Percentiles rank a stretch among this genome's conserved stretches.
phyloP scores from a whole-genome alignment of 345 rosid genomes.

The Arabidopsis suecica region DNA sequence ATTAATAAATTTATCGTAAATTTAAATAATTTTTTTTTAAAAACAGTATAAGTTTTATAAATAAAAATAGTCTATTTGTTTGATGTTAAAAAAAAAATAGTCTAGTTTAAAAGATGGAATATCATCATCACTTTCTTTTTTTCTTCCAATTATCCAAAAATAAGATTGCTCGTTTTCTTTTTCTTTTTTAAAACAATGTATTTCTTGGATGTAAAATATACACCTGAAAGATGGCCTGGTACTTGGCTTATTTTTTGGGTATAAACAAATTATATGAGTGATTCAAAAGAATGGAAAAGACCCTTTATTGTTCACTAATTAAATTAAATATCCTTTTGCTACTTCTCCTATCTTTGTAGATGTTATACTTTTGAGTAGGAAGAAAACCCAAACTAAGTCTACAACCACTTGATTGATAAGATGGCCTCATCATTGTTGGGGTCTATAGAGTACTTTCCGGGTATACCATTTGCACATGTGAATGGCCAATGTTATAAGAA shows the following conservation, averaged over 20 bases:
- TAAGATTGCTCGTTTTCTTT: too few relatives aligned
- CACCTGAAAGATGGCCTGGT: too few relatives aligned
- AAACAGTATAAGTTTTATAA: too few relatives aligned
- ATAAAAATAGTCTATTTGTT: too few relatives aligned
- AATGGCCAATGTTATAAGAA: not conserved
- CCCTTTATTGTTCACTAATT: slow-evolving; percentile 1
- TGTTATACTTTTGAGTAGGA: slow-evolving; percentile 27
- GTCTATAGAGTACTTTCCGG: slow-evolving; percentile 5
- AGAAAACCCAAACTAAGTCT: slow-evolving; percentile 11
- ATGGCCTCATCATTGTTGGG: slow-evolving; percentile 16
- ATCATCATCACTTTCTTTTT: too few relatives aligned
- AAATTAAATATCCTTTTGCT: not conserved
- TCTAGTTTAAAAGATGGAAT: too few relatives aligned
- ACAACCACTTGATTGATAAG: slow-evolving; percentile 34
- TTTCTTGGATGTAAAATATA: not conserved
- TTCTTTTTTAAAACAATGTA: too few relatives aligned
- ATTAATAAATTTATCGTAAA: too few relatives aligned
- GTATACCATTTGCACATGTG: not conserved
- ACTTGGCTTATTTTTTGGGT: not conserved
- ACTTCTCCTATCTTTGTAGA: slow-evolving; percentile 16
- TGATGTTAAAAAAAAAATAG: too few relatives aligned
- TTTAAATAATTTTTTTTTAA: too few relatives aligned
- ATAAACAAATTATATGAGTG: not conserved
- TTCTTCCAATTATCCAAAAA: too few relatives aligned
- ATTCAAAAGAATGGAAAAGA: not conserved